Conservation (phyloP, 2,329 filamentous ascomycete species). For the Coleophoma crateriformis region DNA sequence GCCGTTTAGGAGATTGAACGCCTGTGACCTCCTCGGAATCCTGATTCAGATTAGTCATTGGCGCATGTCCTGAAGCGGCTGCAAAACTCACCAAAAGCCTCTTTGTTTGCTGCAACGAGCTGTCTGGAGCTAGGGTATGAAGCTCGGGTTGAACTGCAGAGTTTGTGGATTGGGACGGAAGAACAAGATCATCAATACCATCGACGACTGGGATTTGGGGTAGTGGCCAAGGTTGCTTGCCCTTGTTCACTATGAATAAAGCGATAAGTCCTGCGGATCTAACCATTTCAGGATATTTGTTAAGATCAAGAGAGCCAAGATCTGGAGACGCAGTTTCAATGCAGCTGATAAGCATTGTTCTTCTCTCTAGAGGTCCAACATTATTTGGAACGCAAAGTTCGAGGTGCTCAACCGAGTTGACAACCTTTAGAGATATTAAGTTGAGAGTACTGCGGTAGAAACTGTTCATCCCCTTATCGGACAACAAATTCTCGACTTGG, state of each 20-base stretch:
- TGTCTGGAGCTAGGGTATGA: neutral
- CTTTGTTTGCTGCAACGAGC: slow-evolving; percentile 1
- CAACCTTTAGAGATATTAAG: slow-evolving; percentile 18
- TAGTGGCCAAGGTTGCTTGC: slow-evolving; percentile 15
- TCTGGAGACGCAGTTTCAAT: slow-evolving; percentile 14
- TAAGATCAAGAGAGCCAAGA: slow-evolving; percentile 13
- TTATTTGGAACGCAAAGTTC: slow-evolving; percentile 17
- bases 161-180: slow-evolving; percentile 2
- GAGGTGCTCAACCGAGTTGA: slow-evolving; percentile 25
- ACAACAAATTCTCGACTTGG: neutral
- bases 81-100: slow-evolving; percentile 12
- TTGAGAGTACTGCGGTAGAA: neutral
- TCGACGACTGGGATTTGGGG: slow-evolving; percentile 17
- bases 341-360: slow-evolving; percentile 15
- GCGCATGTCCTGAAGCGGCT: neutral
- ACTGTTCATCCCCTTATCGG: neutral
- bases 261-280: slow-evolving; percentile 18
- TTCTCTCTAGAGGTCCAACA: slow-evolving; percentile 12
- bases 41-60: neutral
- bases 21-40: slow-evolving; percentile 5
- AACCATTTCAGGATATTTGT: slow-evolving; percentile 13
- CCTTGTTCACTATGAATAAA: slow-evolving; percentile 10
- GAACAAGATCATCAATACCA: slow-evolving; percentile 4
- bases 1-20: slow-evolving; percentile 15
- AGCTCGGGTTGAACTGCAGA: slow-evolving; percentile 9